Conservation (phyloP, 352 stramenopile species). For the Pythium guiyangense region DNA sequence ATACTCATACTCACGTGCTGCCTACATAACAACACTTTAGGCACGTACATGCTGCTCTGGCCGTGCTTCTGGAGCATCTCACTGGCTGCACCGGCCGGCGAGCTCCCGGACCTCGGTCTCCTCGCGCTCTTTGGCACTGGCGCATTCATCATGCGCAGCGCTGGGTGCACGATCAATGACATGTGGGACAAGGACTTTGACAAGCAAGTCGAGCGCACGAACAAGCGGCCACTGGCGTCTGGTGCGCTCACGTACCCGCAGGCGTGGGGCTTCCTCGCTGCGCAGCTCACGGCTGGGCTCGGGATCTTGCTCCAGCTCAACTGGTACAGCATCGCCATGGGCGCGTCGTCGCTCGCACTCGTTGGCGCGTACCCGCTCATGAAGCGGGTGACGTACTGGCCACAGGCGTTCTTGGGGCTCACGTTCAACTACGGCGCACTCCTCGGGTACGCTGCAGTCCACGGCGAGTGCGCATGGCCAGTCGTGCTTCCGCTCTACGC, state of each 20-base stretch:
- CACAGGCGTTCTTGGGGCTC: conserved; percentile 95
- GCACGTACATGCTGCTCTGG: conserved; percentile 96
- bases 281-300: conserved; percentile 90
- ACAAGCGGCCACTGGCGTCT: conserved; percentile 91
- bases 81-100: conserved; percentile 78
- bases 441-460: conserved; percentile 90
- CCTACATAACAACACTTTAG: conserved; percentile 10
- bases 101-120: conserved; percentile 77
- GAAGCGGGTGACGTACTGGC: conserved; percentile 98
- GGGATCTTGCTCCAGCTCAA: conserved; percentile 95
- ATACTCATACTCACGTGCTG: neutral
- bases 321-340: conserved; percentile 91
- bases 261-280: conserved; percentile 91
- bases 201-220: conserved; percentile 93
- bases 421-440: conserved; percentile 99
- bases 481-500: conserved; percentile 95
- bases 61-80: conserved; percentile 97
- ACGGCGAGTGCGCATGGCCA: conserved; percentile 71
- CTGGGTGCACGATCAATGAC: conserved; percentile 99
- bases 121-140: conserved; percentile 85
- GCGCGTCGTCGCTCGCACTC: conserved; percentile 90
- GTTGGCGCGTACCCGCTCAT: conserved; percentile 96
- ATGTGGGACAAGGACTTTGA: conserved; percentile 99
- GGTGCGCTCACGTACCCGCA: conserved; percentile 89
- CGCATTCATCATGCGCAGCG: conserved; percentile 96